A percentile compares a stretch with the other conserved stretches of the same genome.
These are phyloP conservation scores for Paraglomus occultum DNA, from an alignment of 192 early-diverging fungal species.

Conservation along the genomic window DNA sequence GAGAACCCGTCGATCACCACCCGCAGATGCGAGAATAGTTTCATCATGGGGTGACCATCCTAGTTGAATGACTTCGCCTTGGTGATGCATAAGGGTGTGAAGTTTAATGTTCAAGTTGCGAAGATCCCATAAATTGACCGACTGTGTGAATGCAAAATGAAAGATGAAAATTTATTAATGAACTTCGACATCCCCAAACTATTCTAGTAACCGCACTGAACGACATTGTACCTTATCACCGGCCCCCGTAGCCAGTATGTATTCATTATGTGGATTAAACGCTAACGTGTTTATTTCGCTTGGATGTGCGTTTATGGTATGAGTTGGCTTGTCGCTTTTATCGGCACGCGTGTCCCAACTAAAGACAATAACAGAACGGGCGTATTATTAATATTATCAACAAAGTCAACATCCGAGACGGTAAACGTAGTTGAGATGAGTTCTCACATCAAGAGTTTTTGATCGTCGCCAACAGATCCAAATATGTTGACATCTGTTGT, in stretches of 20 bases:
- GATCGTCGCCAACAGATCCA: slow-evolving; percentile 97
- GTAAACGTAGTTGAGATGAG: too few species aligned
- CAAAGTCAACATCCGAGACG: too few species aligned
- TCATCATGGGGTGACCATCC: slow-evolving; percentile 93
- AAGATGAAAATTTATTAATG: slow-evolving; percentile 15
- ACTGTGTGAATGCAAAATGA: slow-evolving; percentile 42
- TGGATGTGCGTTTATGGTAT: slow-evolving; percentile 78
- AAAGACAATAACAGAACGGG: background rate
- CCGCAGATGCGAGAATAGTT: slow-evolving; percentile 87
- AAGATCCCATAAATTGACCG: slow-evolving; percentile 94
- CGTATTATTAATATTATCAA: background rate
- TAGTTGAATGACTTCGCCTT: slow-evolving; percentile 90
- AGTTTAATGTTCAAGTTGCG: slow-evolving; percentile 84
- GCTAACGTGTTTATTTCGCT: slow-evolving; percentile 94
- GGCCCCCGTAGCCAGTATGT: slow-evolving; percentile 89
- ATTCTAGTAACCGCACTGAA: background rate
- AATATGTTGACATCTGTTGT: slow-evolving; percentile 80
- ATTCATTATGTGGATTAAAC: slow-evolving; percentile 90
- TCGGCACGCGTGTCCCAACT: slow-evolving; percentile 93
- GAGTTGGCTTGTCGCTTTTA: slow-evolving; percentile 57
- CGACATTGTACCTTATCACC: slow-evolving; percentile 68
- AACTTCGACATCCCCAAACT: background rate
- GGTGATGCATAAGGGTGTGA: slow-evolving; percentile 85
- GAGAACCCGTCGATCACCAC: slow-evolving; percentile 84
- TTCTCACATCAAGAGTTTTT: slow-evolving; percentile 79